phyloP scores from a whole-genome alignment of 1,284 basidiomycete species.

The Gymnopus androsaceus region DNA sequence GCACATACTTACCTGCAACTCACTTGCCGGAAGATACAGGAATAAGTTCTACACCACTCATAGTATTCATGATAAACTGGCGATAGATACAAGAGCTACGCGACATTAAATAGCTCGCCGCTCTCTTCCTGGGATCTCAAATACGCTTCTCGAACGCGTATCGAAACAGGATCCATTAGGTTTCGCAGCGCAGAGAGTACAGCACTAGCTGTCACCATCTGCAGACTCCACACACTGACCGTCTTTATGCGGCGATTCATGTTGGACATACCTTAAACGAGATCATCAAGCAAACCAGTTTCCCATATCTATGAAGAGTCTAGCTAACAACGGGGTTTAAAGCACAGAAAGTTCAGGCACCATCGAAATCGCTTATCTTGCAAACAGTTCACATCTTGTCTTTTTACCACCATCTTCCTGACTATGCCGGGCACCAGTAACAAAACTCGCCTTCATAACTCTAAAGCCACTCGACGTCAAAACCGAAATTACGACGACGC shows the following conservation, averaged over 20 bases:
- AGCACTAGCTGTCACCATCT: constrained; percentile 50
- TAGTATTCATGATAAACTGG: no score
- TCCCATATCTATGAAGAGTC: constrained; percentile 72
- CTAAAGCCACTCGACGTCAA: no score
- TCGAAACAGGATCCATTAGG: constrained; percentile 46
- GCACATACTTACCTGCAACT: no score
- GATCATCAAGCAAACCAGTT: constrained; percentile 82
- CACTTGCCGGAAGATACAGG: no score
- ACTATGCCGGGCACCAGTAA: no score
- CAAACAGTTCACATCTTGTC: no score
- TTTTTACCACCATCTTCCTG: no score
- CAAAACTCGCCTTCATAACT: no score
- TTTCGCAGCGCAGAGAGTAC: constrained; percentile 45
- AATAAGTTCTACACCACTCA: no score
- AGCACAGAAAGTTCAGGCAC: constrained; percentile 82
- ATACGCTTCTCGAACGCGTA: constrained; percentile 44
- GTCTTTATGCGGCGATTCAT: constrained; percentile 86
- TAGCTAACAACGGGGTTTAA: constrained; percentile 20
- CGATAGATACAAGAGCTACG: no score
- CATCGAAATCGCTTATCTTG: constrained; percentile 85
- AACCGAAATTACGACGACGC: no score
- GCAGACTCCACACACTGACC: constrained; percentile 77
- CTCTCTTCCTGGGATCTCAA: constrained; percentile 19
- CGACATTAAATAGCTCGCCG: background rate
- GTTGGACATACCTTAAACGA: constrained; percentile 72